Conservation (phyloP, 1,284 basidiomycete species). For the Ceratobasidium papillatum region DNA sequence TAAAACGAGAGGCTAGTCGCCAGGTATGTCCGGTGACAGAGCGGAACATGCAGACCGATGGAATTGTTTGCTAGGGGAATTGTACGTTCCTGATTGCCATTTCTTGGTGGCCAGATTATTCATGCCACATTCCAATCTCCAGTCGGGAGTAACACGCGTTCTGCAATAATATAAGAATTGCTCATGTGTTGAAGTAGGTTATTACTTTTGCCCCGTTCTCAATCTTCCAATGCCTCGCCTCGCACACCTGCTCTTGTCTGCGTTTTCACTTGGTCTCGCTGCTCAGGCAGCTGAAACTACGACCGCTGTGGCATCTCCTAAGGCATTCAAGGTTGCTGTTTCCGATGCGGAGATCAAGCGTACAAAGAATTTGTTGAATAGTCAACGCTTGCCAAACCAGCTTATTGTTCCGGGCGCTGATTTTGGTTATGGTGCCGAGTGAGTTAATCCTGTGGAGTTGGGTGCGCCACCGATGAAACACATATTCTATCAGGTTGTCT, state of each 20-base stretch:
- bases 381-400: not conserved
- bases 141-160: not conserved
- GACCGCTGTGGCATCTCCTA: not conserved
- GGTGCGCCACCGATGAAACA: not conserved
- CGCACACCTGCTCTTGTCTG: not conserved
- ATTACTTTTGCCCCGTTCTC: not conserved
- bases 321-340: not conserved
- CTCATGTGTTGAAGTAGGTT: not conserved
- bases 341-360: slow-evolving; percentile 24
- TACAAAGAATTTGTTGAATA: slow-evolving; percentile 20
- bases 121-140: too few relatives aligned
- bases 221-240: not conserved
- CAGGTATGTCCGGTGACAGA: too few relatives aligned
- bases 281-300: not conserved
- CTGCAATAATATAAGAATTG: not conserved
- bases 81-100: too few relatives aligned
- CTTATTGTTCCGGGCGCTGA: not conserved
- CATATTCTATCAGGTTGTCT: not conserved
- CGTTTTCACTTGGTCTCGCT: not conserved
- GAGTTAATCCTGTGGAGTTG: not conserved
- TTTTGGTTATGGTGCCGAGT: slow-evolving; percentile 10
- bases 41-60: too few relatives aligned
- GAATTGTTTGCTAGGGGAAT: too few relatives aligned
- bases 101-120: too few relatives aligned
- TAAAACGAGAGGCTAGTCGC: too few relatives aligned